Conservation (phyloP, 75 land plant genomes). For the Pseudotsuga menziesii region DNA sequence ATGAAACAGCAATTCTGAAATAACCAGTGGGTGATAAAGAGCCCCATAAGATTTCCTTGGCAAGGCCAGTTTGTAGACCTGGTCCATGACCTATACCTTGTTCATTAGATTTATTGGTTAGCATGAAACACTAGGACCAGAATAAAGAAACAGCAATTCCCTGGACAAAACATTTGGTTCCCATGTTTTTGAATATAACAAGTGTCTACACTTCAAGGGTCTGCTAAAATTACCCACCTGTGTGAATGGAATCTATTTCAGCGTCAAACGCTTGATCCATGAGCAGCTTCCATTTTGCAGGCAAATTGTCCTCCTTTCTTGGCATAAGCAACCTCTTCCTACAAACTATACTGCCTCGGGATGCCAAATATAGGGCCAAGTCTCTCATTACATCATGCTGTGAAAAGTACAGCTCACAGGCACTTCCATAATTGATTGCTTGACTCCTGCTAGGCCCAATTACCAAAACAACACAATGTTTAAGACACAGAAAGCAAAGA, state of each 20-base stretch:
- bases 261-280: slow-evolving; percentile 40
- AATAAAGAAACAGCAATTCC: no score
- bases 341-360: slow-evolving; percentile 13
- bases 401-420: background rate
- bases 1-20: no score
- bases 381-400: slow-evolving; percentile 57
- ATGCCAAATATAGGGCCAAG: slow-evolving; percentile 42
- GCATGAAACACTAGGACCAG: no score
- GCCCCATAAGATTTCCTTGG: no score
- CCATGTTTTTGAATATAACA: no score
- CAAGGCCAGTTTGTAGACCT: no score
- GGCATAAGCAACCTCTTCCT: slow-evolving; percentile 51
- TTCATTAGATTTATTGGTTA: no score
- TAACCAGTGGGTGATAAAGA: no score
- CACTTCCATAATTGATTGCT: background rate
- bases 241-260: slow-evolving; percentile 57
- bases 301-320: slow-evolving; percentile 39
- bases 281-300: slow-evolving; percentile 47
- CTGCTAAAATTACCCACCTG: slow-evolving; percentile 28
- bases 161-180: no score
- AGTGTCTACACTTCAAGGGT: no score
- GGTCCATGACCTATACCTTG: no score
- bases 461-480: no score
- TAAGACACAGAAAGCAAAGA: background rate
- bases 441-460: background rate